Conservation (phyloP, 2,329 filamentous ascomycete species). For the Colletotrichum euphorbiae region DNA sequence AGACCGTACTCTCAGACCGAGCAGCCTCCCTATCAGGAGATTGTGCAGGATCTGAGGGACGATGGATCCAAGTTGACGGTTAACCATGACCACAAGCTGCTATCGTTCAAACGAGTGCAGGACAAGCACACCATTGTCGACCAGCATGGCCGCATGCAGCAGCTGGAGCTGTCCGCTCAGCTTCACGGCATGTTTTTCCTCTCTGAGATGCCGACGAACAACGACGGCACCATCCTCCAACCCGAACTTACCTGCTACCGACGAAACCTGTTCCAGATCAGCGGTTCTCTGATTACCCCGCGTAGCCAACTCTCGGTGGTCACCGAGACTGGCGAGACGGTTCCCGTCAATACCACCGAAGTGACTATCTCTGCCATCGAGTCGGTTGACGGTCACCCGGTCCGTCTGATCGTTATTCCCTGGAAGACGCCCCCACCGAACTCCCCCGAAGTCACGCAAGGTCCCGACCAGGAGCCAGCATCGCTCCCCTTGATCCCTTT, state of each 20-base stretch:
- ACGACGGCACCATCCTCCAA: constrained; percentile 69
- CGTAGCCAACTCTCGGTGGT: constrained; percentile 82
- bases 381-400: constrained; percentile 90
- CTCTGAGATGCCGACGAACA: constrained; percentile 79
- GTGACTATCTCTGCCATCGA: constrained; percentile 92
- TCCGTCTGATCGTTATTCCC: constrained; percentile 95
- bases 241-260: constrained; percentile 95
- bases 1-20: constrained; percentile 68
- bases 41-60: constrained; percentile 70
- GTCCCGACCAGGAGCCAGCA: constrained; percentile 84
- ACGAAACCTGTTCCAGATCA: constrained; percentile 95
- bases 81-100: constrained; percentile 70
- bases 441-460: constrained; percentile 73
- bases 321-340: constrained; percentile 84
- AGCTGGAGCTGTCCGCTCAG: constrained; percentile 76
- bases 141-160: constrained; percentile 68
- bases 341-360: constrained; percentile 85
- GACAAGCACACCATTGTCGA: constrained; percentile 72
- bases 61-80: constrained; percentile 68
- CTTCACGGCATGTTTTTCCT: constrained; percentile 92
- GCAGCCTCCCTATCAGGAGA: constrained; percentile 68
- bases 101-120: constrained; percentile 67
- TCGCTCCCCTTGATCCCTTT: constrained; percentile 80
- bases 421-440: constrained; percentile 96
- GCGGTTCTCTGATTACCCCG: constrained; percentile 86